A percentile compares a stretch with the other conserved stretches of the same genome.
Conservation (phyloP, 2,329 filamentous ascomycete genomes). For the Epichloe baconii region DNA sequence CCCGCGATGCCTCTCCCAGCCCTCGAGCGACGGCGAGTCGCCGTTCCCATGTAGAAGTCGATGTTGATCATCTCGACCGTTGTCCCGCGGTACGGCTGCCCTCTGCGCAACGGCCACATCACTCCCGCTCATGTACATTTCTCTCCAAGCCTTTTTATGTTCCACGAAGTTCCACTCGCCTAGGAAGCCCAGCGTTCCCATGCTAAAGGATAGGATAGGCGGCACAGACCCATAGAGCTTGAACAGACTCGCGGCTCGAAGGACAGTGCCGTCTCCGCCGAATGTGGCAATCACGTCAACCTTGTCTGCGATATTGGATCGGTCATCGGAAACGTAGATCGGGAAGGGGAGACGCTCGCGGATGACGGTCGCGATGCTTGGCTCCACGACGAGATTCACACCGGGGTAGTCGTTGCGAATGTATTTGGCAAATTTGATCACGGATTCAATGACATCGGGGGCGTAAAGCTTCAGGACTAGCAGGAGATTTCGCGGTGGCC, state of each 20-base stretch:
- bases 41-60: not conserved
- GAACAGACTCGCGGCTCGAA: slow-evolving; percentile 40
- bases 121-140: slow-evolving; percentile 74
- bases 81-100: slow-evolving; percentile 22
- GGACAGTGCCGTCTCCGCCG: slow-evolving; percentile 55
- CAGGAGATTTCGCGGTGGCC: slow-evolving; percentile 42
- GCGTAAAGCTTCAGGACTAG: slow-evolving; percentile 47
- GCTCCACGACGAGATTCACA: slow-evolving; percentile 74
- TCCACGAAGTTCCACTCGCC: slow-evolving; percentile 95
- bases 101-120: slow-evolving; percentile 33
- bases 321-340: slow-evolving; percentile 46
- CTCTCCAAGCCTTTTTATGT: slow-evolving; percentile 81
- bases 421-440: slow-evolving; percentile 51
- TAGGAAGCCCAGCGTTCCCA: slow-evolving; percentile 90
- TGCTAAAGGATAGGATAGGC: slow-evolving; percentile 86
- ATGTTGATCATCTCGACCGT: slow-evolving; percentile 8
- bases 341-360: slow-evolving; percentile 61
- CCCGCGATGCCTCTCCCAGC: slow-evolving; percentile 63
- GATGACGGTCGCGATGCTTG: slow-evolving; percentile 55
- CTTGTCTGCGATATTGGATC: slow-evolving; percentile 54
- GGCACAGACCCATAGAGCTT: slow-evolving; percentile 71
- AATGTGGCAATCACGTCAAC: slow-evolving; percentile 83
- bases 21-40: slow-evolving; percentile 13
- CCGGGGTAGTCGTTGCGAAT: slow-evolving; percentile 67
- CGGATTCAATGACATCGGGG: slow-evolving; percentile 37